These are phyloP conservation scores for Xylaria bambusicola DNA, from an alignment of 495 filamentous ascomycete species.

Conservation along the genomic window DNA sequence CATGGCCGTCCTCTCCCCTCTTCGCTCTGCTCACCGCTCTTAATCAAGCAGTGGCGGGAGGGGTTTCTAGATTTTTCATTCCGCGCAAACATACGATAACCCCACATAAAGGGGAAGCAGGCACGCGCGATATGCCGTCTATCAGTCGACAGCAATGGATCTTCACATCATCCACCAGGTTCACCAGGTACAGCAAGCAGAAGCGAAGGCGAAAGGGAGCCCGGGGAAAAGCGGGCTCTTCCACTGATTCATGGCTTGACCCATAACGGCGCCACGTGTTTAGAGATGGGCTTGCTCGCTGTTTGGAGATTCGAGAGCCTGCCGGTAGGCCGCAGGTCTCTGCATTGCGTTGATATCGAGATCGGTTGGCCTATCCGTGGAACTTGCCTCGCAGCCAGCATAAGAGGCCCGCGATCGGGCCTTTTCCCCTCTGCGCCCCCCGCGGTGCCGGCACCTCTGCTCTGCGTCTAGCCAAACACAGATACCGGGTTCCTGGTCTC, in stretches of 20 bases:
- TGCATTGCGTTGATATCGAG: neutral
- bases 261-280: neutral
- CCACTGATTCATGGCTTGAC: neutral
- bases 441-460: neutral
- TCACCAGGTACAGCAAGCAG: neutral
- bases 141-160: neutral
- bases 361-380: constrained; percentile 9
- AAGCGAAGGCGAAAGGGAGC: neutral
- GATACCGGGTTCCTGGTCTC: constrained; percentile 12
- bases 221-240: neutral
- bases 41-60: neutral
- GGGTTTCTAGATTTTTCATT: neutral
- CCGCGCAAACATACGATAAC: constrained; percentile 5
- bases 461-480: neutral
- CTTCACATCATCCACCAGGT: neutral
- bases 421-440: neutral
- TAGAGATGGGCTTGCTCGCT: neutral
- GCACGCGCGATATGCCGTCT: constrained; percentile 10
- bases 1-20: neutral
- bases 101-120: constrained; percentile 16
- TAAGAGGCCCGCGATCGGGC: neutral
- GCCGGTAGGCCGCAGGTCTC: neutral
- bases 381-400: neutral
- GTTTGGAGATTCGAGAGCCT: neutral
- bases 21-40: neutral